Evolutionary conservation across 2,329 filamentous ascomycete species (phyloP).

Genomic region (Calonectria crousiana): DNA sequence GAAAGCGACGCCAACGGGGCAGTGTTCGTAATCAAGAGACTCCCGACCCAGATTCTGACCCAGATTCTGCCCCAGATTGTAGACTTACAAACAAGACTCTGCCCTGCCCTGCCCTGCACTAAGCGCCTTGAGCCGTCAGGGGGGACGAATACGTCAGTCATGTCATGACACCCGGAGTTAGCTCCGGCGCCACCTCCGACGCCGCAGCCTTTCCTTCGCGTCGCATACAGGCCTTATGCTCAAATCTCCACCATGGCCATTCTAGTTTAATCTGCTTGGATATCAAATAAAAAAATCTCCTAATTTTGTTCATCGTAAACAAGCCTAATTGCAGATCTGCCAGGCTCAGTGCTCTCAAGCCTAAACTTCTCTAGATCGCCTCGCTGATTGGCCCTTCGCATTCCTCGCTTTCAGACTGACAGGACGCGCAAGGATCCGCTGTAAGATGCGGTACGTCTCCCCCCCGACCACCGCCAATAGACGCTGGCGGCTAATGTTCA

Average conservation of each 20-base stretch:
- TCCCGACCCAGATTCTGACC: no score
- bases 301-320: neutral
- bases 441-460: slow-evolving; percentile 17
- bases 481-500: neutral
- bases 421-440: slow-evolving; percentile 19
- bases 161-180: neutral
- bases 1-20: neutral
- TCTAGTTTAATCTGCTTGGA: neutral
- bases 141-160: neutral
- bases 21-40: neutral
- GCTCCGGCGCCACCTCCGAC: no score
- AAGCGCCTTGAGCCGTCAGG: neutral
- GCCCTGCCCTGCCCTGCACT: neutral
- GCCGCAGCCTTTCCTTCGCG: neutral
- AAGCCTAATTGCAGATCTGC: neutral
- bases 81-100: neutral
- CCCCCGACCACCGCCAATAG: slow-evolving; percentile 7
- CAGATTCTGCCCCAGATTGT: neutral
- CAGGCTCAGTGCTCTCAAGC: neutral
- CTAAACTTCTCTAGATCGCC: neutral
- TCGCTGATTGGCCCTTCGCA: slow-evolving; percentile 36
- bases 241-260: neutral
- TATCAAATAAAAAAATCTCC: neutral
- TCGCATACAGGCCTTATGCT: neutral
- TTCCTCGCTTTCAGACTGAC: slow-evolving; percentile 39